Percentiles rank a stretch among this genome's conserved stretches.
These are phyloP conservation scores for Chenopodium album DNA, from an alignment of 148 eudicot species.

Conservation along the genomic window DNA sequence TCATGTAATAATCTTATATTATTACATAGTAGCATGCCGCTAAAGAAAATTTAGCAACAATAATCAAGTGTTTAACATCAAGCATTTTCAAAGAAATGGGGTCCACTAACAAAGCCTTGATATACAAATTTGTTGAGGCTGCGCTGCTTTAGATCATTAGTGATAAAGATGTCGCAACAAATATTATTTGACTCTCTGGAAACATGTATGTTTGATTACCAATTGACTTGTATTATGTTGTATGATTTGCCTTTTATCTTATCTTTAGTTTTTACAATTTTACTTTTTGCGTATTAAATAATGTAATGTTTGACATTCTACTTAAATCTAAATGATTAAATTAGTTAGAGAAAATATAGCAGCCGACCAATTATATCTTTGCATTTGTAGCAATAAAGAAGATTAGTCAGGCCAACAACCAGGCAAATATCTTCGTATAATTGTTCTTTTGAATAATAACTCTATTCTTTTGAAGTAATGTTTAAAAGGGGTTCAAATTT, in stretches of 20 bases:
- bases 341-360: background rate
- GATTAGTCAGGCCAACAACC: conserved; percentile 13
- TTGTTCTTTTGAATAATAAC: background rate
- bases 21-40: conserved; percentile 5
- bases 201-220: background rate
- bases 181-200: background rate
- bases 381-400: background rate
- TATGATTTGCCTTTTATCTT: background rate
- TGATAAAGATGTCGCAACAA: background rate
- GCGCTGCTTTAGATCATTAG: background rate
- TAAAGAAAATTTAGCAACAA: background rate
- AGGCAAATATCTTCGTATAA: background rate
- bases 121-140: background rate
- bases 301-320: background rate
- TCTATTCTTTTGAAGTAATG: background rate
- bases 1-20: background rate
- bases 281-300: background rate
- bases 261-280: background rate
- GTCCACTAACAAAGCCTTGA: background rate
- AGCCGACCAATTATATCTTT: background rate
- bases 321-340: background rate
- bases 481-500: background rate
- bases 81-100: background rate
- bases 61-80: background rate
- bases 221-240: background rate